Conservation (phyloP, 1,284 basidiomycete species). For the Boletus smithii region DNA sequence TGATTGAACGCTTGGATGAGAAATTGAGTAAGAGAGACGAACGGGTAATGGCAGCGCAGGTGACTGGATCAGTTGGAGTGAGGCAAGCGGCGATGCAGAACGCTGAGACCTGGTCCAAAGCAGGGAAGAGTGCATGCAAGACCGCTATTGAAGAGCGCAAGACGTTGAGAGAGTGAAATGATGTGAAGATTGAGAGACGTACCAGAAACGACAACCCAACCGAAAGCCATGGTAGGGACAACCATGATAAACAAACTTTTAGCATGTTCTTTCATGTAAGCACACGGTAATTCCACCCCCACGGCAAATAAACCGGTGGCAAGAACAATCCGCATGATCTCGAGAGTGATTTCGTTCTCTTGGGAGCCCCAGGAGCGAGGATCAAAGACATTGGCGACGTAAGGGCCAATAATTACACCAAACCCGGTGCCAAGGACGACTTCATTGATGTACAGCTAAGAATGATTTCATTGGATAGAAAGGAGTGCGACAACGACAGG, state of each 20-base stretch:
- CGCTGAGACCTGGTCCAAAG: slow-evolving; percentile 66
- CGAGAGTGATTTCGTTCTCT: slow-evolving; percentile 66
- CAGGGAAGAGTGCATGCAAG: slow-evolving; percentile 67
- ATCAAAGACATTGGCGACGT: slow-evolving; percentile 73
- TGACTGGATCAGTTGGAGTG: slow-evolving; percentile 91
- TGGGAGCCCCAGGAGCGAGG: slow-evolving; percentile 71
- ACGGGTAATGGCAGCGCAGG: slow-evolving; percentile 46
- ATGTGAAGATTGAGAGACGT: slow-evolving; percentile 12
- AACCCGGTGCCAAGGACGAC: slow-evolving; percentile 86
- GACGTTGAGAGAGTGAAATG: neutral
- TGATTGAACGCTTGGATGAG: slow-evolving; percentile 21
- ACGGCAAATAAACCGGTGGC: slow-evolving; percentile 70
- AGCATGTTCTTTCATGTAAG: slow-evolving; percentile 61
- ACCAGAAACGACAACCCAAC: slow-evolving; percentile 69
- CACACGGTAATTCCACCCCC: slow-evolving; percentile 67
- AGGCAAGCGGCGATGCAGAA: slow-evolving; percentile 87
- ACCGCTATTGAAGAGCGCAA: slow-evolving; percentile 38
- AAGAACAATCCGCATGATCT: slow-evolving; percentile 70
- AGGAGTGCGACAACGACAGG: neutral
- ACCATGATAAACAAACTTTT: slow-evolving; percentile 63
- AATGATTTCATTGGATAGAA: neutral
- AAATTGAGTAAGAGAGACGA: slow-evolving; percentile 3
- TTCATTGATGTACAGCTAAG: slow-evolving; percentile 83
- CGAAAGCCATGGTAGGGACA: slow-evolving; percentile 76
- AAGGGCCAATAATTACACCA: slow-evolving; percentile 72